Evolutionary conservation across 805 yeast genomes (phyloP).

Genomic region (Starmerella etchellsii): DNA sequence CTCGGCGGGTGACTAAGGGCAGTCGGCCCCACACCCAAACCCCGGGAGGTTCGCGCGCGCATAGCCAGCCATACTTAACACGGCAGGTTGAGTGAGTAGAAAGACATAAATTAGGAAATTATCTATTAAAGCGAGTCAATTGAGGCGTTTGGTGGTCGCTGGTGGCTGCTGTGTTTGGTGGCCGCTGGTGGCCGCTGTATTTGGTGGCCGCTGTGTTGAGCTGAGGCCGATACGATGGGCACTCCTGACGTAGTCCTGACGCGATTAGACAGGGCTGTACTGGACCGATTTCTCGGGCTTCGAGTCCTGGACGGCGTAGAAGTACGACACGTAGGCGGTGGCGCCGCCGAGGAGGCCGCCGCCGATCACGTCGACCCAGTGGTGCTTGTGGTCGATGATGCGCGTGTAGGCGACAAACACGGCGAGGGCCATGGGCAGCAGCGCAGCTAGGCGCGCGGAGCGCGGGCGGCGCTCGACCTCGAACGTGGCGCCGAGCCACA

Average conservation of each 20-base stretch:
- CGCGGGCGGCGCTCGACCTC: slow-evolving; percentile 3
- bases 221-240: no score
- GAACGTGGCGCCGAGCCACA: slow-evolving; percentile 38
- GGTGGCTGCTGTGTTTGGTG: no score
- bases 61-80: no score
- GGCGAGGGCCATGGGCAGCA: slow-evolving; percentile 44
- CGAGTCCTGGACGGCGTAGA: slow-evolving; percentile 16
- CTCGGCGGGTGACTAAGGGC: neutral
- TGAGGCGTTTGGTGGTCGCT: no score
- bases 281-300: neutral
- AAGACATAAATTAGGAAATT: no score
- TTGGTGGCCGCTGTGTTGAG: no score
- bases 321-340: slow-evolving; percentile 47
- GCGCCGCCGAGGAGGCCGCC: slow-evolving; percentile 58
- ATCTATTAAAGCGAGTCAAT: no score
- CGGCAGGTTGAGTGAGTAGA: no score
- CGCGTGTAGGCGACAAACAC: slow-evolving; percentile 67
- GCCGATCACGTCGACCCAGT: slow-evolving; percentile 65
- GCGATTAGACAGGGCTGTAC: no score
- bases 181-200: no score
- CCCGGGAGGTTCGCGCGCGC: no score
- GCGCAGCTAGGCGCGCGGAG: slow-evolving; percentile 2
- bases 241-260: no score
- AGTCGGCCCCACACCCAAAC: neutral
- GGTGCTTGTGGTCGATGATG: slow-evolving; percentile 89